Base-by-base conservation (phyloP, 1,284 basidiomycete species). In the Salmacisia buchloeana region DNA sequence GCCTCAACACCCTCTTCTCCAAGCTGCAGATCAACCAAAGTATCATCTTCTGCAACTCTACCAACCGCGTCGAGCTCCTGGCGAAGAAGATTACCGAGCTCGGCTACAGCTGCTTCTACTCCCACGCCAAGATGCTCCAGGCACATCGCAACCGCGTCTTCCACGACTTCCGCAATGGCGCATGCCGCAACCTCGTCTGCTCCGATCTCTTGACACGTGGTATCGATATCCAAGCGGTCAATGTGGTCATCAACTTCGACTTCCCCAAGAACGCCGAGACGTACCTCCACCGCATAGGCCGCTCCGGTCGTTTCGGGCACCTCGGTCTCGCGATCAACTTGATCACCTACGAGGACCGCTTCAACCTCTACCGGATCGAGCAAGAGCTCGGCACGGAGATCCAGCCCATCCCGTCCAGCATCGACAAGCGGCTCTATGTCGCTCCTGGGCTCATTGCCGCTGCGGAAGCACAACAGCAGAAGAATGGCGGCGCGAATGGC, bases 11-110 rank as follows among this genome's bases (percentile, higher is more conserved):
- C 62, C 86, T 96, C 73, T 96, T 96, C 85, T 93, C 91, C 70
- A 94, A 94, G 85, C 87, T 97, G 60, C 94, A 97, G 90, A 97
- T 97, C 85, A 97, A 97, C 83, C 94, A 97, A 83, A 96, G 93
- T 65, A 97, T 97, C 83, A 97, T 97, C 80, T 97, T 97, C 83
- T 97, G 94, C 83, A 97, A 97, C 85, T 97, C 94, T 67, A 98
- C 94, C 75, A 97, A 97, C 84, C 93, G 94, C 69, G 94, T 98
- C 82, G 94, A 98, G 82, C 88, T 98, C 56, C 86, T 98, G 67
- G 96, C 96, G 69, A 97, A 97, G 84, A 98, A 98, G 83, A 92
- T 98, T 73, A 98, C 94, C 21, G 94, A 98, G 78, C 88, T 97
- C 61, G 96, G 96, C 73, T 98, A 98, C 82, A 97, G 94, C 58